These are phyloP conservation scores for Kwoniella botswanensis DNA, from an alignment of 768 basidiomycete genomes.

Conservation along the genomic window DNA sequence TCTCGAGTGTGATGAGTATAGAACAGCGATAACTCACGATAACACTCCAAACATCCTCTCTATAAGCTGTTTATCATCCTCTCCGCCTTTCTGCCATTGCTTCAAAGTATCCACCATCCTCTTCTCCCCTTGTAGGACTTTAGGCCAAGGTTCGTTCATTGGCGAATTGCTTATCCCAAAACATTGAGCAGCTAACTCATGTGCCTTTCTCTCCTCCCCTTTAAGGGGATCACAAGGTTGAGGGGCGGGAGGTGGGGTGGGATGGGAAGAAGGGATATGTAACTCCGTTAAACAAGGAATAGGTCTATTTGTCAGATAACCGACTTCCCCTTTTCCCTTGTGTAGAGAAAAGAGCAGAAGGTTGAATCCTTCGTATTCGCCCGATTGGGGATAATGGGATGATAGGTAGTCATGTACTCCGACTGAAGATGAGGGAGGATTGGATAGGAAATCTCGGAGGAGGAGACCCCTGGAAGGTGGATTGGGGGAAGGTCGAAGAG, in stretches of 20 bases:
- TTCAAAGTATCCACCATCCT: constrained; percentile 35
- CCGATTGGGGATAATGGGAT: constrained; percentile 21
- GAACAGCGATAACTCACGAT: constrained; percentile 12
- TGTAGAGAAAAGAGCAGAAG: constrained; percentile 51
- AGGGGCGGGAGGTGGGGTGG: no score
- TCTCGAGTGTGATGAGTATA: neutral
- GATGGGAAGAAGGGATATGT: constrained; percentile 1
- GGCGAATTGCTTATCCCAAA: constrained; percentile 50
- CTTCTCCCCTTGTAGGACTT: constrained; percentile 52
- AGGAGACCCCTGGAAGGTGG: constrained; percentile 54
- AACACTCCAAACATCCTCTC: constrained; percentile 23
- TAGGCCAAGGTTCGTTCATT: constrained; percentile 54
- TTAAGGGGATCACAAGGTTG: no score
- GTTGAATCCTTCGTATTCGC: constrained; percentile 59
- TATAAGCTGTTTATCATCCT: constrained; percentile 8
- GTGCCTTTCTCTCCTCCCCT: neutral
- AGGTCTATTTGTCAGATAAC: constrained; percentile 48
- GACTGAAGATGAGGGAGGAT: neutral
- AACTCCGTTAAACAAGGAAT: constrained; percentile 16
- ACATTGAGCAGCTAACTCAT: neutral
- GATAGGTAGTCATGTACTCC: constrained; percentile 41
- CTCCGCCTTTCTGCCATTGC: constrained; percentile 15
- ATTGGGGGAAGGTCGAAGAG: constrained; percentile 20
- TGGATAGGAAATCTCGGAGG: constrained; percentile 48
- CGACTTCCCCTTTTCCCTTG: constrained; percentile 23